Conservation (phyloP, 1,284 basidiomycete genomes). For the Meripilus lineatus region DNA sequence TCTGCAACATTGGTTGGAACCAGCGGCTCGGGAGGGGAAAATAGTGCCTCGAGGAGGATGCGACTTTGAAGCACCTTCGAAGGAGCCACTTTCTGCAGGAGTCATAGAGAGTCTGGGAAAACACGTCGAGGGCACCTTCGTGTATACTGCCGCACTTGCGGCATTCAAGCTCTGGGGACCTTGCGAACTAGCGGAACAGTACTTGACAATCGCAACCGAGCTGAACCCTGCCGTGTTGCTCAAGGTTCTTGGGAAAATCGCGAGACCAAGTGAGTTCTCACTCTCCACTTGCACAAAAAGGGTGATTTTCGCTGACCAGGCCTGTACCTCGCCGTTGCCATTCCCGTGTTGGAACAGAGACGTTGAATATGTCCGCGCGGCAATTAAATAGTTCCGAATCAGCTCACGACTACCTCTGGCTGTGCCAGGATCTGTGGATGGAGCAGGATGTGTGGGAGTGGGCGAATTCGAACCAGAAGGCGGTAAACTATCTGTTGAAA, state of each 20-base stretch:
- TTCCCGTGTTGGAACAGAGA: too few relatives aligned
- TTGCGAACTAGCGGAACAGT: slow-evolving; percentile 33
- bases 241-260: slow-evolving; percentile 33
- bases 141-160: slow-evolving; percentile 37
- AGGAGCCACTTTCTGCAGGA: slow-evolving; percentile 14
- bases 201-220: slow-evolving; percentile 30
- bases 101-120: slow-evolving; percentile 14
- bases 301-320: too few relatives aligned
- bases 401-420: slow-evolving; percentile 41
- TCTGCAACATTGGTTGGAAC: slow-evolving; percentile 24
- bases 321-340: background rate
- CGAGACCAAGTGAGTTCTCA: slow-evolving; percentile 29
- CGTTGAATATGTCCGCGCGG: slow-evolving; percentile 28
- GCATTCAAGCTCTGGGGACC: slow-evolving; percentile 37
- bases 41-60: slow-evolving; percentile 25
- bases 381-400: slow-evolving; percentile 33
- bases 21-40: slow-evolving; percentile 7
- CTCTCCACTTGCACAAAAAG: background rate
- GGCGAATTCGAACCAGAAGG: slow-evolving; percentile 32
- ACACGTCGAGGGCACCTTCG: slow-evolving; percentile 16
- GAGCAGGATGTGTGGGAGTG: slow-evolving; percentile 36
- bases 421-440: slow-evolving; percentile 42
- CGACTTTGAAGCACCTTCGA: slow-evolving; percentile 20
- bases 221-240: slow-evolving; percentile 32
- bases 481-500: slow-evolving; percentile 26